phyloP scores from a whole-genome alignment of 805 yeast species.

The Tetrapisispora nanseiensis region DNA sequence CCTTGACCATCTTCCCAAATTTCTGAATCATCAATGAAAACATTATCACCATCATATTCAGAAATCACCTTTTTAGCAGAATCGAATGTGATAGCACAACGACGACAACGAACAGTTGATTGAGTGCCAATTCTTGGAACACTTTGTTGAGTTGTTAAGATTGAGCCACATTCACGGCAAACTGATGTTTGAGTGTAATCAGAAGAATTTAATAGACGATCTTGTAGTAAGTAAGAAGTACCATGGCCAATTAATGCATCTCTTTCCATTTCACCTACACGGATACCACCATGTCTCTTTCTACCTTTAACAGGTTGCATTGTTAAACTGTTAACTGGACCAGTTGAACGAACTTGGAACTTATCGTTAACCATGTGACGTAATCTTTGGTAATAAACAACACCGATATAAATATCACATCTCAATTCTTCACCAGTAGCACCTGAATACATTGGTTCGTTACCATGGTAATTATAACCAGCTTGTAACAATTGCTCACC shows the following conservation, averaged over 20 bases:
- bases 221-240: slow-evolving; percentile 88
- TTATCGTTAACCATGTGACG: slow-evolving; percentile 99
- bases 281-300: slow-evolving; percentile 97
- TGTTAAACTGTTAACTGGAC: slow-evolving; percentile 92
- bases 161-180: slow-evolving; percentile 89
- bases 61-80: slow-evolving; percentile 37
- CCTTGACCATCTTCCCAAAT: slow-evolving; percentile 98
- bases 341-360: slow-evolving; percentile 98
- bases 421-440: slow-evolving; percentile 96
- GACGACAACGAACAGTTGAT: slow-evolving; percentile 76
- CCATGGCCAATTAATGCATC: slow-evolving; percentile 99
- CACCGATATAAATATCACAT: slow-evolving; percentile 92
- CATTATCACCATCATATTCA: slow-evolving; percentile 27
- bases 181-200: slow-evolving; percentile 88
- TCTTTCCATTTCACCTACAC: slow-evolving; percentile 99
- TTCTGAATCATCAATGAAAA: slow-evolving; percentile 55
- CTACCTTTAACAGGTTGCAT: slow-evolving; percentile 99
- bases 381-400: slow-evolving; percentile 94
- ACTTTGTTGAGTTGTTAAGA: slow-evolving; percentile 78
- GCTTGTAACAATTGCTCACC: slow-evolving; percentile 84
- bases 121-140: slow-evolving; percentile 84
- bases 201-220: slow-evolving; percentile 86
- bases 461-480: slow-evolving; percentile 96
- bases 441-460: slow-evolving; percentile 98
- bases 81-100: slow-evolving; percentile 72